Conservation (phyloP, 441 rosid genomes). For the Gossypium gossypioides region DNA sequence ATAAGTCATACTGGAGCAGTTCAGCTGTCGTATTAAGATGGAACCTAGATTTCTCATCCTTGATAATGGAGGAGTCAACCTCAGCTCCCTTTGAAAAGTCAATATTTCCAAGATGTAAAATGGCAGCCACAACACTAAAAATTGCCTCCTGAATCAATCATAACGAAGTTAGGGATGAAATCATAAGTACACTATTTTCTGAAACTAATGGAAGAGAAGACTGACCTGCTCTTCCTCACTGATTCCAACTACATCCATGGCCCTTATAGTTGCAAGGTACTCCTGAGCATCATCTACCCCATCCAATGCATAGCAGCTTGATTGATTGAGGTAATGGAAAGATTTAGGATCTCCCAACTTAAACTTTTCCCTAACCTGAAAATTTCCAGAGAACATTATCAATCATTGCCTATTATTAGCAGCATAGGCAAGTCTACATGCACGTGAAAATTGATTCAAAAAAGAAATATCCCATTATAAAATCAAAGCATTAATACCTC, state of each 20-base stretch:
- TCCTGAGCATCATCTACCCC: constrained; percentile 54
- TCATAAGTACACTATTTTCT: constrained; percentile 4
- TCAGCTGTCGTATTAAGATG: constrained; percentile 58
- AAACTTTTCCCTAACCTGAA: constrained; percentile 47
- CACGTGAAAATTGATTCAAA: neutral
- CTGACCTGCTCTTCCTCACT: constrained; percentile 54
- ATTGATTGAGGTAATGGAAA: constrained; percentile 58
- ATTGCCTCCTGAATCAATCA: constrained; percentile 50
- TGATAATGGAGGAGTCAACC: constrained; percentile 52
- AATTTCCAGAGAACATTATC: constrained; percentile 12
- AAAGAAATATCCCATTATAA: neutral
- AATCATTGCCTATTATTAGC: neutral
- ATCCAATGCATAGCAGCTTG: constrained; percentile 49
- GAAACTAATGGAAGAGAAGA: constrained; percentile 13
- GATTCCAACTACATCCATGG: constrained; percentile 72
- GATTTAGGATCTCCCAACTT: constrained; percentile 45
- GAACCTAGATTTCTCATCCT: constrained; percentile 42
- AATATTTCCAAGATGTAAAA: constrained; percentile 66
- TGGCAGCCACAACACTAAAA: constrained; percentile 67
- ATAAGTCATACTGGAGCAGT: constrained; percentile 38
- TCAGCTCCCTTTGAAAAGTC: constrained; percentile 54
- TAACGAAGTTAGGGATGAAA: constrained; percentile 21
- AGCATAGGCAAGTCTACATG: neutral
- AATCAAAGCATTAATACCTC: constrained; percentile 31
- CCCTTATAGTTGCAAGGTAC: constrained; percentile 55